Evolutionary conservation across 805 yeast genomes (phyloP).

Genomic region (Suhomyces sp.): DNA sequence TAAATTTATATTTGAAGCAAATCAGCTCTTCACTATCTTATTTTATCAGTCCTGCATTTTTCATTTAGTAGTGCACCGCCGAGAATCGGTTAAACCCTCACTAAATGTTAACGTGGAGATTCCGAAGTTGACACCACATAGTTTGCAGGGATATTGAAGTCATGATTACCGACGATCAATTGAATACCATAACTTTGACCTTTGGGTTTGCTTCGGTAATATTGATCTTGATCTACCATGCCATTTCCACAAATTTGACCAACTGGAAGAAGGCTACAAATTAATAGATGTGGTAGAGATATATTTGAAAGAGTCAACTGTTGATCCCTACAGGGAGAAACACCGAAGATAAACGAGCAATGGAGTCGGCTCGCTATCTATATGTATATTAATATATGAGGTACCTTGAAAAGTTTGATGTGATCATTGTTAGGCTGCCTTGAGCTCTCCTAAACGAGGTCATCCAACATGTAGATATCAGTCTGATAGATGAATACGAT

Average conservation of each 20-base stretch:
- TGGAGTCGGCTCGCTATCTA: not conserved
- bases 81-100: not conserved
- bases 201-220: conserved; percentile 73
- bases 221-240: conserved; percentile 70
- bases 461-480: too few species aligned
- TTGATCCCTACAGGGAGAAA: not conserved
- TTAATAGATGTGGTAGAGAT: not conserved
- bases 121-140: conserved; percentile 3
- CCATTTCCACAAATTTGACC: conserved; percentile 50
- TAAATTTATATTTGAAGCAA: not conserved
- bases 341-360: not conserved
- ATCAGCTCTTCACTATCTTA: not conserved
- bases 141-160: not conserved
- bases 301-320: not conserved
- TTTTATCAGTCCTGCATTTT: not conserved
- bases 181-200: conserved; percentile 66
- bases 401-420: not conserved
- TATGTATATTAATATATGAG: not conserved
- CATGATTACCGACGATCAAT: conserved; percentile 84
- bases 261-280: conserved; percentile 4
- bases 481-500: too few species aligned
- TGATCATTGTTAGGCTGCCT: not conserved
- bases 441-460: not conserved
- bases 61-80: not conserved
- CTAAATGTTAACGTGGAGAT: not conserved